Percentiles rank a stretch among this genome's conserved stretches.
phyloP scores from a whole-genome alignment of 495 filamentous ascomycete genomes.

The Cenococcum geophilum region DNA sequence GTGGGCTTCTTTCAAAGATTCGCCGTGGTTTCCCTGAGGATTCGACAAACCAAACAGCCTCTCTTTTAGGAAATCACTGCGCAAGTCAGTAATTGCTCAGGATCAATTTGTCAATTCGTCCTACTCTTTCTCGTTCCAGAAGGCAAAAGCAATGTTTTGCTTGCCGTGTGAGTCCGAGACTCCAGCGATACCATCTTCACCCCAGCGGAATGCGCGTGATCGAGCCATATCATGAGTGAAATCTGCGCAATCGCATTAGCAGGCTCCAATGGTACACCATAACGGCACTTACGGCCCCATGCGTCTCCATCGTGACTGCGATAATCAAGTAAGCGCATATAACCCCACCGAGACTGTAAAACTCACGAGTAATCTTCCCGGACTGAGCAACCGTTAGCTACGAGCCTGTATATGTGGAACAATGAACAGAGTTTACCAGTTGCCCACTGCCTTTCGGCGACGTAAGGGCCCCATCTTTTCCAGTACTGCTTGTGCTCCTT shows the following conservation, averaged over 20 bases:
- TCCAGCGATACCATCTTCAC: conserved; percentile 94
- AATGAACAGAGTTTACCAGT: conserved; percentile 52
- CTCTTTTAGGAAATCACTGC: conserved; percentile 85
- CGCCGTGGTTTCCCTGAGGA: conserved; percentile 92
- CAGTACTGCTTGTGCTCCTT: conserved; percentile 73
- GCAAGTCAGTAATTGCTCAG: conserved; percentile 14
- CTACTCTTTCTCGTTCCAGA: conserved; percentile 96
- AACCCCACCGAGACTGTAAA: conserved; percentile 13
- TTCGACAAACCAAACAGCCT: conserved; percentile 91
- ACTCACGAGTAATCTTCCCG: conserved; percentile 89
- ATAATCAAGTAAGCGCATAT: conserved; percentile 14
- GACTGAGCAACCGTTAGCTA: conserved; percentile 48
- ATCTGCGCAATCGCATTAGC: conserved; percentile 48
- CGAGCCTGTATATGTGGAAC: conserved; percentile 6
- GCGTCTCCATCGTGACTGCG: conserved; percentile 73
- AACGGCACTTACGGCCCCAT: conserved; percentile 72
- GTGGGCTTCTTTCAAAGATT: conserved; percentile 92
- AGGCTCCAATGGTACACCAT: conserved; percentile 1
- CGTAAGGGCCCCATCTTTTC: conserved; percentile 89
- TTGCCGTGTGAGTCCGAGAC: conserved; percentile 85
- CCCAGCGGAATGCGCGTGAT: conserved; percentile 85
- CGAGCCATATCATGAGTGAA: conserved; percentile 89
- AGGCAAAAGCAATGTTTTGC: conserved; percentile 89
- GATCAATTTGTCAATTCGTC: conserved; percentile 31
- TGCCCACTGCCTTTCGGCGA: conserved; percentile 80